phyloP scores from a whole-genome alignment of 306 rosid species.

The Begonia loranthoides region DNA sequence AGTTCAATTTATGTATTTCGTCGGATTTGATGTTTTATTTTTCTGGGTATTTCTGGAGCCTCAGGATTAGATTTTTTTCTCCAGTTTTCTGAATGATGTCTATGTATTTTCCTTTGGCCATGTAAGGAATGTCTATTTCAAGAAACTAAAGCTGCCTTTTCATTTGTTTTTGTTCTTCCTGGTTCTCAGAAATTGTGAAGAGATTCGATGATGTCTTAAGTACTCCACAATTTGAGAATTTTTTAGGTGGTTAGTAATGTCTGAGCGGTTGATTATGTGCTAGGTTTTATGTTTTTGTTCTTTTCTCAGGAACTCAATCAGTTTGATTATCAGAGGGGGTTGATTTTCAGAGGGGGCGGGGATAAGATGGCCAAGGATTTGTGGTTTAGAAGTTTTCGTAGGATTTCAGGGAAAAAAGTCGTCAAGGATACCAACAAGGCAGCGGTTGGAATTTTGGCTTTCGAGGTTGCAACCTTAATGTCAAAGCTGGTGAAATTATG shows the following conservation, averaged over 20 bases:
- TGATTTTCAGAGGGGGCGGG: neutral
- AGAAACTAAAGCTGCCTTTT: too few relatives aligned
- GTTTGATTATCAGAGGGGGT: neutral
- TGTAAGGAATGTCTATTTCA: too few relatives aligned
- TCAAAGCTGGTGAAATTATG: conserved; percentile 51
- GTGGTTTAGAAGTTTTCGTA: conserved; percentile 29
- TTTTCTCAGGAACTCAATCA: neutral
- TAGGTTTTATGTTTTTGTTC: conserved; percentile 1
- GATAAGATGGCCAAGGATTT: conserved; percentile 26
- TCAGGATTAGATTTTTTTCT: too few relatives aligned
- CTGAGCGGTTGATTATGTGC: conserved; percentile 12
- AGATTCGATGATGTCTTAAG: too few relatives aligned
- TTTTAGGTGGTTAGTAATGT: neutral
- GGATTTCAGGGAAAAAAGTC: conserved; percentile 24
- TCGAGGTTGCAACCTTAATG: conserved; percentile 70
- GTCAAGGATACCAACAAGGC: conserved; percentile 28
- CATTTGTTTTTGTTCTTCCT: too few relatives aligned
- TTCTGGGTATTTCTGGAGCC: too few relatives aligned
- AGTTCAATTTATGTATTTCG: too few relatives aligned
- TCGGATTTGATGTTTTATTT: too few relatives aligned
- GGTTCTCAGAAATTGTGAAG: too few relatives aligned
- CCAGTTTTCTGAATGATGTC: too few relatives aligned
- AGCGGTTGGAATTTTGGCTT: conserved; percentile 54
- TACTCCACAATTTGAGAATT: too few relatives aligned
- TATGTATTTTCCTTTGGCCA: too few relatives aligned